Percentiles rank a stretch among this genome's conserved stretches.
phyloP scores from a whole-genome alignment of 2,329 filamentous ascomycete genomes.

The Alternaria gansuensis region DNA sequence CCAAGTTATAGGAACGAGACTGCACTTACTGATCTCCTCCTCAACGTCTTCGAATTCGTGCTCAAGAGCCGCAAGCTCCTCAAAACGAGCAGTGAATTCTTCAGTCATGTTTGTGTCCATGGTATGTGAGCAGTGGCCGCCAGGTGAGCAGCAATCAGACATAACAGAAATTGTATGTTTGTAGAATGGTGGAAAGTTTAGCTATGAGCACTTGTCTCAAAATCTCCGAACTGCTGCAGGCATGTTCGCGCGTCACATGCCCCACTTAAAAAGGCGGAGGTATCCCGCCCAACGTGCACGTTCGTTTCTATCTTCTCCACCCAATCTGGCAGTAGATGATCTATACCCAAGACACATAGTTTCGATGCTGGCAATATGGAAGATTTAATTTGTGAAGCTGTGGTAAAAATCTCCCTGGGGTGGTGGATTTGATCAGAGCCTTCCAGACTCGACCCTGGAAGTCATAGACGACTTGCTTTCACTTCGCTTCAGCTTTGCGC shows the following conservation, averaged over 20 bases:
- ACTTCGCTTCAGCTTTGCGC: neutral
- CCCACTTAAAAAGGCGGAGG: conserved; percentile 24
- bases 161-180: conserved; percentile 1
- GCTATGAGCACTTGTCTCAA: conserved; percentile 21
- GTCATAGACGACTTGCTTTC: neutral
- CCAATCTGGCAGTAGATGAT: neutral
- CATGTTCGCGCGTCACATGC: conserved; percentile 14
- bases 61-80: conserved; percentile 81
- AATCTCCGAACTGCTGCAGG: conserved; percentile 28
- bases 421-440: neutral
- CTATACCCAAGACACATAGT: neutral
- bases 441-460: neutral
- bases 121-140: conserved; percentile 13
- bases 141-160: conserved; percentile 3
- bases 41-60: conserved; percentile 85
- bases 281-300: conserved; percentile 19
- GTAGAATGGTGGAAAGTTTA: conserved; percentile 11
- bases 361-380: neutral
- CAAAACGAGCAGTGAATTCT: conserved; percentile 61
- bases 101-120: conserved; percentile 39
- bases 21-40: conserved; percentile 74
- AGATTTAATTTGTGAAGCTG: neutral
- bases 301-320: neutral
- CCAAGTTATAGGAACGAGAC: neutral
- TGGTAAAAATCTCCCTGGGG: neutral